phyloP scores from a whole-genome alignment of 345 rosid genomes.

The Cardiospermum halicacabum region DNA sequence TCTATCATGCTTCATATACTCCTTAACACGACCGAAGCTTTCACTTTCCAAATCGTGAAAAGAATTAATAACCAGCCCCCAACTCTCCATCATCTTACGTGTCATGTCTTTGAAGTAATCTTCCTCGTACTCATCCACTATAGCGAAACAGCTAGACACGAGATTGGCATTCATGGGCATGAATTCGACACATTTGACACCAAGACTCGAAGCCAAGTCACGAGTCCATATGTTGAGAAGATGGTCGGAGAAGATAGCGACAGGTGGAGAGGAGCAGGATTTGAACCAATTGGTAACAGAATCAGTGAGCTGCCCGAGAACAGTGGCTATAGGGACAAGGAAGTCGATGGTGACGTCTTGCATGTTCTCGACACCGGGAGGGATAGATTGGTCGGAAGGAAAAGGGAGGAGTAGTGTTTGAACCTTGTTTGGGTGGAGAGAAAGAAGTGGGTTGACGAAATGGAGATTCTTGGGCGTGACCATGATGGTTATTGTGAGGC shows the following conservation, averaged over 20 bases:
- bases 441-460: slow-evolving; percentile 16
- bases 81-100: neutral
- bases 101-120: neutral
- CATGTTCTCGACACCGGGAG: slow-evolving; percentile 21
- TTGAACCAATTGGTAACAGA: slow-evolving; percentile 20
- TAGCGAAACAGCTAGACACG: neutral
- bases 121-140: neutral
- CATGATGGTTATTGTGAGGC: slow-evolving; percentile 19
- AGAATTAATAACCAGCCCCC: slow-evolving; percentile 15
- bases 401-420: slow-evolving; percentile 13
- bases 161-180: neutral
- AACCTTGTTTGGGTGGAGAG: slow-evolving; percentile 10
- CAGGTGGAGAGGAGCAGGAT: slow-evolving; percentile 23
- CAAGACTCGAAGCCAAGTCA: neutral
- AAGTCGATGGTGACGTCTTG: slow-evolving; percentile 15
- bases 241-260: slow-evolving; percentile 25
- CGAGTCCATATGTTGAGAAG: slow-evolving; percentile 20
- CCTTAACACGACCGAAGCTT: neutral
- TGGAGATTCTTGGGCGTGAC: slow-evolving; percentile 27
- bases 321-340: slow-evolving; percentile 1
- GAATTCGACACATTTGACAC: neutral
- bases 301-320: slow-evolving; percentile 12
- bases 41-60: slow-evolving; percentile 1
- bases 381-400: slow-evolving; percentile 22
- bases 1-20: neutral